Evolutionary conservation across 192 early-diverging fungal species (phyloP), one percentile per base, ranked within the genome.

Genomic region (Nowakowskiella sp.): DNA sequence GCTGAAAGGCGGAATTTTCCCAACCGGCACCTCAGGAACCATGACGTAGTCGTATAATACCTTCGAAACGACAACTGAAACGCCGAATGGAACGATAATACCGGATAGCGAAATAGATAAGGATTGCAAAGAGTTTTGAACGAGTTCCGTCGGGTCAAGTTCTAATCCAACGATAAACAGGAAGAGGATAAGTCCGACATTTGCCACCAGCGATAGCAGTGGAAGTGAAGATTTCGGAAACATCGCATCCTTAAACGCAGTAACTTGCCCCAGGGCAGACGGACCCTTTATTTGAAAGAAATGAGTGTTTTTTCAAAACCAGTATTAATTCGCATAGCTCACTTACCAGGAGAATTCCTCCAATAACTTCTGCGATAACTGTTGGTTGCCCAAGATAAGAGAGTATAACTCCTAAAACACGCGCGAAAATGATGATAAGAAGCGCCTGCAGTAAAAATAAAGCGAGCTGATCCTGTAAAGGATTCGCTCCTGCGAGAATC

Each of bases 261-360:
- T 75, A 44, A 84, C 87, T 24, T 79, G 78, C 2, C 88, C 87
- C 26, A 95, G 72, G 1, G 78, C 88, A 1, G 91, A 85, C 1
- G 90, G 90, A 0, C 94, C 94, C 4, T 95, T 77, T 3, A 93
- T 59, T 46, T 94, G 90, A 6, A 91, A 91, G 22, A 85, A 90
- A 25, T 94, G 57, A 10, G 13, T 67, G 44, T 13, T 28, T 10
- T 28, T 13, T 47, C n/a, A 47, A 23, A 34, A 13, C 13, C 13
- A 13, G 19, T 13, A 39, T 13, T 19, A 39, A 13, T 39, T 13
- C 13, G 13, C 13, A 39, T 13, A 39, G 36, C 19, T 19, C 13
- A 47, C 13, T 10, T 13, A 47, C 13, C 10, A 39, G 39, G 10
- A 23, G 34, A 47, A 10, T 27, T 13, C 39, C 39, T 13, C 47